Conservation (phyloP, 164 flowering plant genomes). For the Aristolochia fimbriata region DNA sequence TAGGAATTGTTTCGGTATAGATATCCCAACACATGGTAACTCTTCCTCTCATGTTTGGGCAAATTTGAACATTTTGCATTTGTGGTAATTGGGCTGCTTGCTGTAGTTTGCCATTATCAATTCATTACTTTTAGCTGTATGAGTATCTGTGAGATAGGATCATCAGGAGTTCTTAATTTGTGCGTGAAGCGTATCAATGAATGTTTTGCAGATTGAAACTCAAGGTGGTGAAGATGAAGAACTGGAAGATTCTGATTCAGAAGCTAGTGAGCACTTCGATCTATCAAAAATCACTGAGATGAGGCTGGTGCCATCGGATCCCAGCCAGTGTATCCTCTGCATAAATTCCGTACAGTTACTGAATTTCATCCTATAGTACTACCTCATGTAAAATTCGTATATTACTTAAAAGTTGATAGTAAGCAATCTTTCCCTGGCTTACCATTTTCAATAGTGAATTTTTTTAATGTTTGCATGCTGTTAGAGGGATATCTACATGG, state of each 20-base stretch:
- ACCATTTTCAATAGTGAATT: no score
- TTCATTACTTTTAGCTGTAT: no score
- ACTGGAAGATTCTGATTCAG: conserved; percentile 56
- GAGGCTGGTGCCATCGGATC: conserved; percentile 88
- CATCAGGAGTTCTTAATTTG: background rate
- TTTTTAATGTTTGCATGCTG: no score
- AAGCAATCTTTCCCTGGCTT: background rate
- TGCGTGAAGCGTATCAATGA: no score
- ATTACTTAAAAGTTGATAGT: background rate
- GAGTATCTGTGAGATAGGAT: no score
- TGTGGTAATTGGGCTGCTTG: no score
- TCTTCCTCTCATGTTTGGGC: no score
- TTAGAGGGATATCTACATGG: no score
- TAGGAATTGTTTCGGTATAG: no score
- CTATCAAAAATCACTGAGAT: conserved; percentile 71
- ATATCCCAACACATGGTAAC: no score
- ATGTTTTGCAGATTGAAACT: conserved; percentile 57
- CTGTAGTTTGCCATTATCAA: no score
- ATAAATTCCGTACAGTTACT: background rate
- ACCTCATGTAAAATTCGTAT: background rate
- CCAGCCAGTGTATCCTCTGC: conserved; percentile 45
- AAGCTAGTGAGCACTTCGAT: conserved; percentile 33
- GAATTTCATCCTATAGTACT: background rate
- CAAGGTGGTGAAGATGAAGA: conserved; percentile 50
- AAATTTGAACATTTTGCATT: no score